Evolutionary conservation across 371 early-diverging fungal species (phyloP), one percentile per base, ranked within the genome.

Genomic region (Mortierella sp.): DNA sequence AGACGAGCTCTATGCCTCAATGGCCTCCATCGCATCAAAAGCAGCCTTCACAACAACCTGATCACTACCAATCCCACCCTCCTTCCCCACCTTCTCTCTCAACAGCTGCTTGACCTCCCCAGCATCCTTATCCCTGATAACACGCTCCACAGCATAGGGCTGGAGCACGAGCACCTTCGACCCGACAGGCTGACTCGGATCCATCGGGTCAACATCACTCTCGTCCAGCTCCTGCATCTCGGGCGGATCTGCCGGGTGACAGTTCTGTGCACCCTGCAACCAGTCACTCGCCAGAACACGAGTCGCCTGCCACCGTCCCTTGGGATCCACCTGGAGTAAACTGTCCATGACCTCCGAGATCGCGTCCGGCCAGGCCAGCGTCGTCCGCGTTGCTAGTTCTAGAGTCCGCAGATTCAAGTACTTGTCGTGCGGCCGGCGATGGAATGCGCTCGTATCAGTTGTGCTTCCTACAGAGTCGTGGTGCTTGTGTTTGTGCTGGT

Each of bases 311-410:
- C 88, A 90, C 22, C 91, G 88, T 5, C 85, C 80, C 19, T 74
- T 68, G 2, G 91, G 90, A 37, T 88, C 76, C 14, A 88, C 89
- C 52, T 91, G 89, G 47, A 91, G 39, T 80, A 91, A 44, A 19
- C 47, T n/a, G 67, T 80, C 65, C 1, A 80, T 75, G 19, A 80
- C 80, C 11, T 73, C 67, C 1, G 76, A 58, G 64, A 80, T 72
- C 14, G 61, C 40, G 24, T 75, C 70, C 2, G 80, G 80, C 80
- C 80, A 80, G 8, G 41, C 70, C 29, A 80, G 24, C 4, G 55
- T 71, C 6, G 52, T 8, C 14, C 63, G 76, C 0, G 67, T 66
- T 5, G 70, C 64, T 13, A 55, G 61, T 43, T 80, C 80, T 8
- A 80, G 69, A 2, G 80, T 76, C 2, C 44, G 63, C 26, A 80